Evolutionary conservation across 345 rosid species (phyloP).

Genomic region (Euphorbia pulcherrima): DNA sequence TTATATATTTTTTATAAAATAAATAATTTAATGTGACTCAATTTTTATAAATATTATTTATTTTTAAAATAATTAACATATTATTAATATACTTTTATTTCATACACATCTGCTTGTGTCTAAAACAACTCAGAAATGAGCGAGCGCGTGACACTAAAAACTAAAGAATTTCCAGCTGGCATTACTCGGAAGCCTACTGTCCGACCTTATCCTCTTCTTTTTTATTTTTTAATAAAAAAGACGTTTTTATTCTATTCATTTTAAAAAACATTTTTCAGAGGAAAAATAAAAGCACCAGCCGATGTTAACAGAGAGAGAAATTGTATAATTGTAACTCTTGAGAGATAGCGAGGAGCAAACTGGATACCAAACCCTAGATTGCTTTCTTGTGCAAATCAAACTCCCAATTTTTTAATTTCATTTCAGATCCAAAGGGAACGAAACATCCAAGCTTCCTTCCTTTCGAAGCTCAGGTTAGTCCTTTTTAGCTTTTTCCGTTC

Average conservation of each 20-base stretch:
- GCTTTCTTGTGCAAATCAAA: slow-evolving; percentile 21
- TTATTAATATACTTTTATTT: no score
- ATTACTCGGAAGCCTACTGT: slow-evolving; percentile 42
- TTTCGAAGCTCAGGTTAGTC: slow-evolving; percentile 29
- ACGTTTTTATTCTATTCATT: no score
- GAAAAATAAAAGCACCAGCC: background rate
- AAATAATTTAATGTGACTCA: no score
- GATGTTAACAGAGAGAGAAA: background rate
- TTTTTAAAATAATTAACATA: no score
- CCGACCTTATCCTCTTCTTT: slow-evolving; percentile 66
- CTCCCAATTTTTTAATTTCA: background rate
- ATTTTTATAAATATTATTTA: no score
- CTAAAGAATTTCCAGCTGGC: slow-evolving; percentile 53
- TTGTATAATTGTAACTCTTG: slow-evolving; percentile 17
- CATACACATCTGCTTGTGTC: no score
- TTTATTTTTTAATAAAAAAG: slow-evolving; percentile 16
- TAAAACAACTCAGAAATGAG: no score
- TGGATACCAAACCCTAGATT: slow-evolving; percentile 45
- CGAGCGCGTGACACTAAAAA: slow-evolving; percentile 35
- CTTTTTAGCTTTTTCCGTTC: background rate
- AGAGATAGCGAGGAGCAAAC: slow-evolving; percentile 25
- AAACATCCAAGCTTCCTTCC: slow-evolving; percentile 13
- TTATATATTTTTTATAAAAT: no score
- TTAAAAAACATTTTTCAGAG: slow-evolving; percentile 1
- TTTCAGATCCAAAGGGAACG: slow-evolving; percentile 29